Evolutionary conservation across 2,329 filamentous ascomycete species (phyloP).

Genomic region (Hymenoscyphus repandus): DNA sequence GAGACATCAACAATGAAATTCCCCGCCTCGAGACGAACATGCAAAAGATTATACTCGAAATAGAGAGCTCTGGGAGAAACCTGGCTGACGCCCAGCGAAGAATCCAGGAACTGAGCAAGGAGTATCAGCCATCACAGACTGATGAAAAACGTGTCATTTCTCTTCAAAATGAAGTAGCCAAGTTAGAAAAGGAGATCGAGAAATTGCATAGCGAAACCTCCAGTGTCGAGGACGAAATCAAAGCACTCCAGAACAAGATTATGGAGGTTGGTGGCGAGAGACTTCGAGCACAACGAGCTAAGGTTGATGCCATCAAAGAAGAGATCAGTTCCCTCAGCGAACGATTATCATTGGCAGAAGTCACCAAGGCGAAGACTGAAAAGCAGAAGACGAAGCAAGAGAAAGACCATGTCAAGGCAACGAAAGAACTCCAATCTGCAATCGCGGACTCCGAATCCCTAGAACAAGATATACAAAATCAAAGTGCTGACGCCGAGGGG

Average conservation of each 20-base stretch:
- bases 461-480: conserved; percentile 71
- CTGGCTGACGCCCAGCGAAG: conserved; percentile 78
- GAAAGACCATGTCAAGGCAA: conserved; percentile 73
- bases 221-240: conserved; percentile 88
- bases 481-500: conserved; percentile 69
- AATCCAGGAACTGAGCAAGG: conserved; percentile 75
- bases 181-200: conserved; percentile 71
- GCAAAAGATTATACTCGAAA: conserved; percentile 83
- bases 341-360: conserved; percentile 78
- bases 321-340: conserved; percentile 78
- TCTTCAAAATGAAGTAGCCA: conserved; percentile 72
- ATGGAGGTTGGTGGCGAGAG: conserved; percentile 97
- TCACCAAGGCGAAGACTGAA: conserved; percentile 85
- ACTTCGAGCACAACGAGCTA: conserved; percentile 82
- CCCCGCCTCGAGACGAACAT: conserved; percentile 83
- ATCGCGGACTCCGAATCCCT: conserved; percentile 70
- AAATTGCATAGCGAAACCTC: conserved; percentile 80
- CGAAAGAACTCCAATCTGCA: conserved; percentile 71
- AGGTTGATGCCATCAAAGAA: conserved; percentile 83
- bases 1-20: conserved; percentile 69
- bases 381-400: conserved; percentile 86
- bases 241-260: conserved; percentile 88
- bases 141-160: conserved; percentile 70
- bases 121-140: conserved; percentile 73
- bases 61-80: conserved; percentile 82